Conservation (phyloP, 805 yeast species). For the Zygosaccharomyces siamensis region DNA sequence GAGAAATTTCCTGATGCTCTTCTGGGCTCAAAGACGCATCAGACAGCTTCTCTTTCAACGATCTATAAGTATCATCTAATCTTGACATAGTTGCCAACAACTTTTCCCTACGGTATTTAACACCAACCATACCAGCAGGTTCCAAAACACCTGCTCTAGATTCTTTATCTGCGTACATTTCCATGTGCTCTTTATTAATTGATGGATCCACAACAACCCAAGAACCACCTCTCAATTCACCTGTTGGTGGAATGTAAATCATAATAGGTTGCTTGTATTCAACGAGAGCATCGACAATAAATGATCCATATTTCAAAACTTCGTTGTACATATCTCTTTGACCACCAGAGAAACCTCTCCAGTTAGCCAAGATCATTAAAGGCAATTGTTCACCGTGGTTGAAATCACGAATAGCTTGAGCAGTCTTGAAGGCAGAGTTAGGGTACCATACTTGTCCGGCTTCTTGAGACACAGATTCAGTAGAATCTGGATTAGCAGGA, state of each 20-base stretch:
- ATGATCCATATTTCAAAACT: conserved; percentile 94
- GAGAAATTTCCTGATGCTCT: conserved; percentile 59
- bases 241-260: conserved; percentile 96
- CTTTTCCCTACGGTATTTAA: conserved; percentile 93
- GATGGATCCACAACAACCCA: conserved; percentile 99
- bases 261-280: conserved; percentile 95
- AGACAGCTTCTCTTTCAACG: conserved; percentile 56
- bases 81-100: conserved; percentile 86
- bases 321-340: conserved; percentile 99
- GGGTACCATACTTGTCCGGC: conserved; percentile 99
- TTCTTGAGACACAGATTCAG: conserved; percentile 81
- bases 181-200: conserved; percentile 95
- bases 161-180: conserved; percentile 96
- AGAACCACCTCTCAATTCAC: conserved; percentile 99
- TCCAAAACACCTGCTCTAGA: conserved; percentile 97
- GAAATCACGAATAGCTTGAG: conserved; percentile 97
- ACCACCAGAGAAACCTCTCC: conserved; percentile 99
- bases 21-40: conserved; percentile 53
- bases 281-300: conserved; percentile 93
- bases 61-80: conserved; percentile 71
- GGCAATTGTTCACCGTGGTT: conserved; percentile 98
- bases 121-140: conserved; percentile 99
- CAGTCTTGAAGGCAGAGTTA: conserved; percentile 97
- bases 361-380: conserved; percentile 93
- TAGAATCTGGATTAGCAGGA: conserved; percentile 95